Base-by-base conservation (phyloP, 768 basidiomycete species). In the Calocybe gangraenosa region DNA sequence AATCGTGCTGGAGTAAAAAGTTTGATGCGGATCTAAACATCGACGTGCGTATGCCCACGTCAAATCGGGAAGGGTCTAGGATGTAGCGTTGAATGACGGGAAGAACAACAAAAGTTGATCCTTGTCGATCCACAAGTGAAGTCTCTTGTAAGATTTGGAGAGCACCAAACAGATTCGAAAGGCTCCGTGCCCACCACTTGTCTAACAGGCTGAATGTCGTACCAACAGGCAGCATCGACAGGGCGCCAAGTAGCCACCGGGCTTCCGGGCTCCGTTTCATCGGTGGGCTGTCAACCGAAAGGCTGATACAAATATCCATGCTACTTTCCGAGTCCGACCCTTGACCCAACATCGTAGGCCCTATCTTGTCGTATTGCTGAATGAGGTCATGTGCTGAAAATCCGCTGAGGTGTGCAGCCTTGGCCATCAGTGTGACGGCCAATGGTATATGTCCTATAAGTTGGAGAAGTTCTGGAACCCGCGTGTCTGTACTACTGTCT, bases 351-450 rank as follows among this genome's bases (percentile, higher is more conserved):
- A 51, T 49, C 5, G 35, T 17, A 7, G 49, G 44, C 2, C 46
- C 40, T 2, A 31, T 5, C 18, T 15, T 42, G 6, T 40, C 11
- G 31, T 46, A 54, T 28, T 37, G 31, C n/a, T 34, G 2, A 21
- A 49, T 14, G 6, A 52, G 40, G n/a, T 31, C 25, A 3, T 21
- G 20, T 1, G 51, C 47, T 8, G 30, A 21, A 3, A 30, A 30
- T 1, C 19, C 17, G 3, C 45, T 40, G 11, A 23, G 21, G 20
- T 49, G 46, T 13, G 34, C 51, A 1, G 41, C 9, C 15, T 55
- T 56, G 5, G 67, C 67, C 56, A 68, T 56, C 4, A 70, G 57
- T 13, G 58, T 62, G 34, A 70, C 54, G 2, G 66, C 66, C 37
- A 64, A 49, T 35, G 66, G 66, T 44, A 68, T 55, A 40, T 56